A percentile compares a stretch with the other conserved stretches of the same genome.
These are phyloP conservation scores for Blastobotrys peoriensis DNA, from an alignment of 805 yeast species.

Conservation along the genomic window DNA sequence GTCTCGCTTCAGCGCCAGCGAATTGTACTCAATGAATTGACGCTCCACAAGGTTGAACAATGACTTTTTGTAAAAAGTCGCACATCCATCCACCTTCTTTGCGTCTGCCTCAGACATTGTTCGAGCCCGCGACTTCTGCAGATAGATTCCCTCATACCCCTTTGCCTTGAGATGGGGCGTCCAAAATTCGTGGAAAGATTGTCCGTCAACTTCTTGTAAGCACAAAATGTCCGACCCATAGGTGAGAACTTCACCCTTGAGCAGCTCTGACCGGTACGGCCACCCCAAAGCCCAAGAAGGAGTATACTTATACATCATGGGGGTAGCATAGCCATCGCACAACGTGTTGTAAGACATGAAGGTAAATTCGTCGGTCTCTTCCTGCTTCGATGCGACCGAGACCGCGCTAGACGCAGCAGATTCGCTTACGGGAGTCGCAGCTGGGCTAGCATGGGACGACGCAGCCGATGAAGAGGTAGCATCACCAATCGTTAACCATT, in stretches of 20 bases:
- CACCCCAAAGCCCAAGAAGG: slow-evolving; percentile 97
- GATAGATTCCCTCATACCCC: slow-evolving; percentile 79
- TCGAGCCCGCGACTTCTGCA: slow-evolving; percentile 85
- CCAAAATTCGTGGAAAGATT: slow-evolving; percentile 83
- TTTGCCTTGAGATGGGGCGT: slow-evolving; percentile 59
- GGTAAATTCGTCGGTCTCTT: slow-evolving; percentile 46
- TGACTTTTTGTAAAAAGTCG: slow-evolving; percentile 71
- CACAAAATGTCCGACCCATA: slow-evolving; percentile 74
- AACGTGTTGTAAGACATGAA: slow-evolving; percentile 83
- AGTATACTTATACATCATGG: slow-evolving; percentile 85
- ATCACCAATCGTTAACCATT: slow-evolving; percentile 73
- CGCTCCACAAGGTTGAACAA: slow-evolving; percentile 68
- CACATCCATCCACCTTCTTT: slow-evolving; percentile 95
- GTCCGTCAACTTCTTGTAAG: slow-evolving; percentile 91
- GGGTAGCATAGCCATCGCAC: slow-evolving; percentile 93
- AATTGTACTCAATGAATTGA: slow-evolving; percentile 72
- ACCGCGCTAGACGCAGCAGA: not conserved
- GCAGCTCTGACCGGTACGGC: slow-evolving; percentile 77
- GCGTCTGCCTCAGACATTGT: slow-evolving; percentile 76
- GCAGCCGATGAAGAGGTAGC: slow-evolving; percentile 25
- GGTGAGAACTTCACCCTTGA: slow-evolving; percentile 65
- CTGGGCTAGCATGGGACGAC: not conserved
- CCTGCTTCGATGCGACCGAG: not conserved
- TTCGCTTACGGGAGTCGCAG: not conserved
- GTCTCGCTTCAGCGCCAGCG: slow-evolving; percentile 41